phyloP scores from a whole-genome alignment of 441 rosid species.

The Euphorbia celastroides region DNA sequence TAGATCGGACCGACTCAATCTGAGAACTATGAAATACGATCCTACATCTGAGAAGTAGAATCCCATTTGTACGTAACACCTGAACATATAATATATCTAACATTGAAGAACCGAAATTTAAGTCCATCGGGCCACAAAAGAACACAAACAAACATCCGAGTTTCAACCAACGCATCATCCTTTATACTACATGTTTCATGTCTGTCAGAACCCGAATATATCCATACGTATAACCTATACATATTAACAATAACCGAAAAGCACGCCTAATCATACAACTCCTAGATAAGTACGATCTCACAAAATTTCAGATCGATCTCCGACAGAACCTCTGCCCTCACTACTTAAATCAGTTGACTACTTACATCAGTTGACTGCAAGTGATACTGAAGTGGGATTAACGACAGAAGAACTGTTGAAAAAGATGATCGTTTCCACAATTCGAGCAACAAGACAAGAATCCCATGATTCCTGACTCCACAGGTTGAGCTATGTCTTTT shows the following conservation, averaged over 20 bases:
- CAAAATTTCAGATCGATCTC: background rate
- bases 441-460: constrained; percentile 42
- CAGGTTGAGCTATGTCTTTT: constrained; percentile 45
- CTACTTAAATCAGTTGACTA: background rate
- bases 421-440: constrained; percentile 30
- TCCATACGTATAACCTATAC: background rate
- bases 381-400: background rate
- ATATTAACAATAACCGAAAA: background rate
- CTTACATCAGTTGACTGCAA: constrained; percentile 7
- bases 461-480: constrained; percentile 39
- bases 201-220: background rate
- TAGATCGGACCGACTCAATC: too few relatives aligned
- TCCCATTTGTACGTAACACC: too few relatives aligned
- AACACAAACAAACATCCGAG: background rate
- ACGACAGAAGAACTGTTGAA: constrained; percentile 18
- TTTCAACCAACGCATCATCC: background rate
- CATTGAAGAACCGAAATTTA: background rate
- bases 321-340: background rate
- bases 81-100: too few relatives aligned
- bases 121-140: too few relatives aligned
- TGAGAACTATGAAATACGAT: too few relatives aligned
- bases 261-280: background rate
- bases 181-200: background rate
- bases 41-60: too few relatives aligned
- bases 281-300: background rate